Evolutionary conservation across 1,139 yeast species (phyloP), one percentile per base, ranked within the genome.

Genomic region (Geotrichum candidum): DNA sequence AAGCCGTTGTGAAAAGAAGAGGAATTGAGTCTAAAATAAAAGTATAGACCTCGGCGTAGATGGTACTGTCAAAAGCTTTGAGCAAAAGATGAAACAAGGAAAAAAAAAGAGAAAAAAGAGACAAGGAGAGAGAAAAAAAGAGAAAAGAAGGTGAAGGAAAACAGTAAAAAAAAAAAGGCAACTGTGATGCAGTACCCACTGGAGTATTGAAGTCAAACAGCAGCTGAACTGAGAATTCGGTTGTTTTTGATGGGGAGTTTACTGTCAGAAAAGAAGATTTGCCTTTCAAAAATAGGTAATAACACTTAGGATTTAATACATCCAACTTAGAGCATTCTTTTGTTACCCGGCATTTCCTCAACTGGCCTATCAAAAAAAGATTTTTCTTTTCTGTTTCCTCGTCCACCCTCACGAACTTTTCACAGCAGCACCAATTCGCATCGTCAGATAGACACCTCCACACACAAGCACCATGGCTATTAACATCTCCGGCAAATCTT

Each of bases 401-500:
- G 18, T 22, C 53, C 52, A 29, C 51, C 53, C n/a, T 18, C n/a
- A 27, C 56, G 35, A 29, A n/a, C 27, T 33, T 54, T 27, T 23
- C 52, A 23, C 55, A 41, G 51, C 53, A 41, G 27, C 48, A 13
- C 38, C 18, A 29, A 27, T 6, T 15, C 35, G 35, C 31, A 48
- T 48, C 41, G 46, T 29, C 45, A 50, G 25, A 51, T 3, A 51
- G 51, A n/a, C 22, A 15, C 31, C 45, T 11, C 25, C 25, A 27
- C 31, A 11, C 58, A 33, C 22, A 27, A 23, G 23, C 60, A 63
- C 41, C 46, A 75, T 75, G 78, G 77, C 73, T 61, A 73, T 75
- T 45, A 74, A 74, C 60, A 71, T 77, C 59, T 69, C 77, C 73
- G 80, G 80, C 38, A 77, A 76, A 67, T 69, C 74, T 65, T 75